Percentiles rank a stretch among this genome's conserved stretches.
phyloP scores from a whole-genome alignment of 1,284 basidiomycete genomes.

The Cutaneotrichosporon sp. region DNA sequence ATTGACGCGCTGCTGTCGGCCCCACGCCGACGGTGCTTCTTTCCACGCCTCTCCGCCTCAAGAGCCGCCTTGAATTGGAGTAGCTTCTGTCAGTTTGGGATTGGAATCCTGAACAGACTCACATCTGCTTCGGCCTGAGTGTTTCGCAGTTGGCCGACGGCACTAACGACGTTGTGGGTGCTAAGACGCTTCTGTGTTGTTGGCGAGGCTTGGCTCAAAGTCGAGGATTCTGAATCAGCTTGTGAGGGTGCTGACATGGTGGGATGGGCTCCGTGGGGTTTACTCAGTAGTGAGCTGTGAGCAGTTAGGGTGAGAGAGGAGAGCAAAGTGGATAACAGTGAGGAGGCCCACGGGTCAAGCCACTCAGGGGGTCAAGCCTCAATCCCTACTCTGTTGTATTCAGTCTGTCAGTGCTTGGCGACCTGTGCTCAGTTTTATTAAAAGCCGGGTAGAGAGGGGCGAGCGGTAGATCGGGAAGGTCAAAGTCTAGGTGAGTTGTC shows the following conservation, averaged over 20 bases:
- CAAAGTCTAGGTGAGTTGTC: background rate
- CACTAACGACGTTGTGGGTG: background rate
- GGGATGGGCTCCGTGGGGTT: background rate
- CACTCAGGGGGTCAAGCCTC: background rate
- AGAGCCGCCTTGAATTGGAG: background rate
- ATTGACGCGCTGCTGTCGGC: background rate
- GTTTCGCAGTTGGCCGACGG: background rate
- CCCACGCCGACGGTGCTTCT: background rate
- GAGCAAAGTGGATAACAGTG: background rate
- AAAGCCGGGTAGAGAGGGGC: background rate
- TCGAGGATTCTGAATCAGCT: background rate
- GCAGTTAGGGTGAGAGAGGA: background rate
- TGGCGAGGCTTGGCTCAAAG: background rate
- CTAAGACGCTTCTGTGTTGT: background rate
- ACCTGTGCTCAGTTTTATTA: background rate
- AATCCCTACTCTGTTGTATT: background rate
- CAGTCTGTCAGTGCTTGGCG: conserved; percentile 1
- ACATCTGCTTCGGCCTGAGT: conserved; percentile 1
- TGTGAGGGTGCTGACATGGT: background rate
- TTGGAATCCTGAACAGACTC: background rate
- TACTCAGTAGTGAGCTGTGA: background rate
- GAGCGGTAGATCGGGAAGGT: background rate
- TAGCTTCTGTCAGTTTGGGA: background rate
- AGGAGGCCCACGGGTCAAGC: background rate
- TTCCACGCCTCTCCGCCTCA: background rate